A percentile compares a stretch with the other conserved stretches of the same genome.
Conservation (phyloP, 345 rosid genomes). For the Heritiera littoralis region DNA sequence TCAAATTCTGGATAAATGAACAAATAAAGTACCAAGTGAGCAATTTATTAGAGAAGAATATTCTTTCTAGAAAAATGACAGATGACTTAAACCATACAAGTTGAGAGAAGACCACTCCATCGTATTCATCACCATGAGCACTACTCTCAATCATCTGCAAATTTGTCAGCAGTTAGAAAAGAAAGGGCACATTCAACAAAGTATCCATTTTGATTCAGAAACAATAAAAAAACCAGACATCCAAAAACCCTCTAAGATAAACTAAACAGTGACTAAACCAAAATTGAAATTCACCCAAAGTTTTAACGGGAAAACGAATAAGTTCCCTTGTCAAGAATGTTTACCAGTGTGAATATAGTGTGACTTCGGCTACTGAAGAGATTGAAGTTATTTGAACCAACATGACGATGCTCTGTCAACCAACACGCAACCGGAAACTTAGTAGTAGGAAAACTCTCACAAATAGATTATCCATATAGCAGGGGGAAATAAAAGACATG, state of each 20-base stretch:
- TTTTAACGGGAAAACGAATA: slow-evolving; percentile 7
- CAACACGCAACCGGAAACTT: slow-evolving; percentile 23
- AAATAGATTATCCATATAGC: neutral
- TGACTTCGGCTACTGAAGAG: slow-evolving; percentile 98
- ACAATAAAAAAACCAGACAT: slow-evolving; percentile 1
- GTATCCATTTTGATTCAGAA: neutral
- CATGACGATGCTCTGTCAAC: slow-evolving; percentile 94
- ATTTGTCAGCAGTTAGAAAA: slow-evolving; percentile 16
- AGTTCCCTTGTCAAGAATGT: slow-evolving; percentile 15
- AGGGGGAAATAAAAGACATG: neutral
- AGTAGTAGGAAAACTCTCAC: slow-evolving; percentile 11
- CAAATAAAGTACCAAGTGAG: slow-evolving; percentile 17
- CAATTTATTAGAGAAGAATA: neutral
- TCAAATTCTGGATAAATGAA: slow-evolving; percentile 71
- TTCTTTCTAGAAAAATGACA: slow-evolving; percentile 17
- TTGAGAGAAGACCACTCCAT: slow-evolving; percentile 98
- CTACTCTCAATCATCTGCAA: slow-evolving; percentile 99
- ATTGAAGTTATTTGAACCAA: slow-evolving; percentile 99
- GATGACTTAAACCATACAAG: slow-evolving; percentile 55
- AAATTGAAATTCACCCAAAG: neutral
- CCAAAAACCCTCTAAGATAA: neutral
- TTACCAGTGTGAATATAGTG: slow-evolving; percentile 95
- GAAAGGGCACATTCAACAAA: neutral
- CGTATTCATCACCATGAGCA: slow-evolving; percentile 90
- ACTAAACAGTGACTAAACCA: neutral